Percentiles rank a stretch among this genome's conserved stretches.
phyloP scores from a whole-genome alignment of 2,329 filamentous ascomycete species.

The Colletotrichum sp. region DNA sequence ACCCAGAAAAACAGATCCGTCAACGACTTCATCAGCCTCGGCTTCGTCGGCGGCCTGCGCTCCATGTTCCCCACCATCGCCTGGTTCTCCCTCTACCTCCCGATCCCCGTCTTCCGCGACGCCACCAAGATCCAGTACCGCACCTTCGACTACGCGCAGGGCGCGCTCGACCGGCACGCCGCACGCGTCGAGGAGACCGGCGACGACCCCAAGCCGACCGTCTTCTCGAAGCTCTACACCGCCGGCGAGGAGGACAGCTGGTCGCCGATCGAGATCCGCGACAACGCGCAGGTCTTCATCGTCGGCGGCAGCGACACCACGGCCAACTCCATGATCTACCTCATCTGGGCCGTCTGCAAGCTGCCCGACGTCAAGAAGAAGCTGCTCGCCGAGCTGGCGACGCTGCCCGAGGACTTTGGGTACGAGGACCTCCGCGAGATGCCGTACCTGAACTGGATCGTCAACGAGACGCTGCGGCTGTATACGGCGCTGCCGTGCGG shows the following conservation, averaged over 20 bases:
- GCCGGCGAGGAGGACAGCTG: slow-evolving; percentile 5
- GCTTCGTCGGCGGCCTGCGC: slow-evolving; percentile 6
- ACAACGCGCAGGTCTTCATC: slow-evolving; percentile 40
- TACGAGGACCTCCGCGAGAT: slow-evolving; percentile 39
- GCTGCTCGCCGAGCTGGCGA: slow-evolving; percentile 39
- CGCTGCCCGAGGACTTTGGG: slow-evolving; percentile 25
- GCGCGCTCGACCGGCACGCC: slow-evolving; percentile 5
- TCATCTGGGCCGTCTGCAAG: slow-evolving; percentile 44
- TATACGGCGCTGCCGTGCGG: slow-evolving; percentile 43
- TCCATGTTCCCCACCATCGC: slow-evolving; percentile 7
- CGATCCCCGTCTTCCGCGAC: slow-evolving; percentile 11
- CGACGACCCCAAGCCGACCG: neutral
- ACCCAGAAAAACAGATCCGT: slow-evolving; percentile 6
- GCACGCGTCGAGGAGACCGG: neutral
- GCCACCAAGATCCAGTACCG: slow-evolving; percentile 1
- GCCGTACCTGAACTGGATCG: slow-evolving; percentile 45
- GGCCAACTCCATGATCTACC: slow-evolving; percentile 53
- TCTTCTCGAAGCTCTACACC: slow-evolving; percentile 13
- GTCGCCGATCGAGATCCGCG: slow-evolving; percentile 11
- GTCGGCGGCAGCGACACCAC: slow-evolving; percentile 59
- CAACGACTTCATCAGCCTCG: slow-evolving; percentile 11
- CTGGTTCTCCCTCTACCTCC: neutral
- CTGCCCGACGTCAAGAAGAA: slow-evolving; percentile 31
- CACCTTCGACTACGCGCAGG: slow-evolving; percentile 7
- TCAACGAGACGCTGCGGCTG: slow-evolving; percentile 51